phyloP scores from a whole-genome alignment of 805 yeast genomes.

The Schwanniomyces vanrijiae region DNA sequence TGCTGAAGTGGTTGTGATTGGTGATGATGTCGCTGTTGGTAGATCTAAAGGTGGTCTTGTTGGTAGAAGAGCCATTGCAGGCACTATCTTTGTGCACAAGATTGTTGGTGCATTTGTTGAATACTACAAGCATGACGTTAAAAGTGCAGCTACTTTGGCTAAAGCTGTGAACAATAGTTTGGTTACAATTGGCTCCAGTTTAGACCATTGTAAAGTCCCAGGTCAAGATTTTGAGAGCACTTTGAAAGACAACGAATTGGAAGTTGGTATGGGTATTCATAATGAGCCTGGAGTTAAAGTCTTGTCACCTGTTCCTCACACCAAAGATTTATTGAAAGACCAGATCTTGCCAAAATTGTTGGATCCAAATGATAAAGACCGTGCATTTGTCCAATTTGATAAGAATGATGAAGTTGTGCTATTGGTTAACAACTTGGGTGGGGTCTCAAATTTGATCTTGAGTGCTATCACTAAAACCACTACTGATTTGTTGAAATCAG shows the following conservation, averaged over 20 bases:
- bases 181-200: conserved; percentile 35
- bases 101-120: conserved; percentile 33
- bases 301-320: conserved; percentile 26
- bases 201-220: conserved; percentile 40
- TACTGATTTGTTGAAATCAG: conserved; percentile 17
- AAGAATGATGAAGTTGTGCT: conserved; percentile 26
- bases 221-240: conserved; percentile 26
- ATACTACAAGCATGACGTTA: conserved; percentile 20
- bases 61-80: conserved; percentile 38
- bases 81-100: conserved; percentile 28
- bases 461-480: conserved; percentile 24
- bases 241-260: conserved; percentile 27
- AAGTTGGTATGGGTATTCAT: conserved; percentile 39
- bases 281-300: conserved; percentile 39
- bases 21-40: conserved; percentile 38
- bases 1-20: conserved; percentile 24
- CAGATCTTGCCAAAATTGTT: conserved; percentile 23
- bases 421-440: conserved; percentile 37
- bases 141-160: conserved; percentile 22
- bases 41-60: conserved; percentile 27
- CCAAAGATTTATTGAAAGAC: conserved; percentile 26
- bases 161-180: conserved; percentile 20
- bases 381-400: conserved; percentile 30
- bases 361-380: conserved; percentile 21
- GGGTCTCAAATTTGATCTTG: conserved; percentile 32